phyloP scores from a whole-genome alignment of 345 rosid species.

The Salix udensis region DNA sequence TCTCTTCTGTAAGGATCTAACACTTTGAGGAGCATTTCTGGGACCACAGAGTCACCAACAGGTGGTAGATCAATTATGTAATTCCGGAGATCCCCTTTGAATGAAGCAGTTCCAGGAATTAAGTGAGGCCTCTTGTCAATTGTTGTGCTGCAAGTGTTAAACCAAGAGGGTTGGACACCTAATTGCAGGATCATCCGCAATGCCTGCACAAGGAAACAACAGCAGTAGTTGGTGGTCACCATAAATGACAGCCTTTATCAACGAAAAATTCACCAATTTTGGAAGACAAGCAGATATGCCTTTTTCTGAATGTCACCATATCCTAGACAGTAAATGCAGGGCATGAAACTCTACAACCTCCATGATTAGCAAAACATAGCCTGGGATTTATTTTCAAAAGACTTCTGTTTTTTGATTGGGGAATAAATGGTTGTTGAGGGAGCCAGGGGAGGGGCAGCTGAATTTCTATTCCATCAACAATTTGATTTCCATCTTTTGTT shows the following conservation, averaged over 20 bases:
- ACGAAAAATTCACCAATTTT: neutral
- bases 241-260: neutral
- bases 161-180: slow-evolving; percentile 96
- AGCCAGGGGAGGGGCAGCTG: too few species aligned
- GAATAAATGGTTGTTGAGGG: neutral
- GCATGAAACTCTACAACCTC: neutral
- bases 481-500: neutral
- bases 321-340: slow-evolving; percentile 1
- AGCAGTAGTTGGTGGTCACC: neutral
- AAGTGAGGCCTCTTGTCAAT: slow-evolving; percentile 73
- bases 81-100: slow-evolving; percentile 74
- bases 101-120: slow-evolving; percentile 62
- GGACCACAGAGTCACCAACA: slow-evolving; percentile 83
- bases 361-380: neutral
- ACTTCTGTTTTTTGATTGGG: neutral
- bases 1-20: slow-evolving; percentile 84
- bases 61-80: slow-evolving; percentile 80
- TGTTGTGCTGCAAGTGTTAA: slow-evolving; percentile 69
- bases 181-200: slow-evolving; percentile 91
- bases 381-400: neutral
- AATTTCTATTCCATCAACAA: too few species aligned
- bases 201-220: slow-evolving; percentile 50
- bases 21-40: slow-evolving; percentile 95
- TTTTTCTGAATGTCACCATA: neutral
- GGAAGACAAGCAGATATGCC: neutral